These are phyloP conservation scores for Ganoderma lingzhi DNA, from an alignment of 1,284 basidiomycete genomes.

Conservation along the genomic window DNA sequence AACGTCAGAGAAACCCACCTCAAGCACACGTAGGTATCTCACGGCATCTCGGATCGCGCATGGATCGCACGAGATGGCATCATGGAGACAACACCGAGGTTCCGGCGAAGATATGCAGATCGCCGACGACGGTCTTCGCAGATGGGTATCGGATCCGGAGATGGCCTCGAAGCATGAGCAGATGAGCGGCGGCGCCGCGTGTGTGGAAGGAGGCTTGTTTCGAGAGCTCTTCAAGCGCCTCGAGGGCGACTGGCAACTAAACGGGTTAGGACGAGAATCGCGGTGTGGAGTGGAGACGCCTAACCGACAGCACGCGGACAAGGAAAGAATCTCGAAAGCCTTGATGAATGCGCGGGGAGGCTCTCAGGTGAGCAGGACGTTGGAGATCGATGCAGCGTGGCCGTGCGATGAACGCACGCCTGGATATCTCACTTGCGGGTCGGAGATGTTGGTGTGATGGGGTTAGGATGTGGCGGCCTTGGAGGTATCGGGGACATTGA, in stretches of 20 bases:
- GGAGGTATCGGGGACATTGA: neutral
- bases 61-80: constrained; percentile 25
- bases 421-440: neutral
- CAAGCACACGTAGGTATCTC: neutral
- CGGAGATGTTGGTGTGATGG: neutral
- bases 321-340: constrained; percentile 15
- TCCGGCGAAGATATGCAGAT: constrained; percentile 28
- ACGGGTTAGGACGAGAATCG: constrained; percentile 20
- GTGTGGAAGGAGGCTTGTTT: constrained; percentile 11
- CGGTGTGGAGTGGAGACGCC: constrained; percentile 11
- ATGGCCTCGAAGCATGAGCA: constrained; percentile 8
- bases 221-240: constrained; percentile 15
- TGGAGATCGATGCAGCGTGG: constrained; percentile 25
- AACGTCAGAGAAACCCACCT: neutral
- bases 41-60: constrained; percentile 9
- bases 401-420: constrained; percentile 19
- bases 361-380: constrained; percentile 26
- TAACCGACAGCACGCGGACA: constrained; percentile 21
- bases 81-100: constrained; percentile 23
- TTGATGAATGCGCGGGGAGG: constrained; percentile 4
- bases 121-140: constrained; percentile 15
- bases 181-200: constrained; percentile 14
- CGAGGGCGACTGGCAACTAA: constrained; percentile 14
- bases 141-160: neutral
- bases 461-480: neutral